phyloP scores from a whole-genome alignment of 495 filamentous ascomycete species.

The Aspergillus egyptiacus region DNA sequence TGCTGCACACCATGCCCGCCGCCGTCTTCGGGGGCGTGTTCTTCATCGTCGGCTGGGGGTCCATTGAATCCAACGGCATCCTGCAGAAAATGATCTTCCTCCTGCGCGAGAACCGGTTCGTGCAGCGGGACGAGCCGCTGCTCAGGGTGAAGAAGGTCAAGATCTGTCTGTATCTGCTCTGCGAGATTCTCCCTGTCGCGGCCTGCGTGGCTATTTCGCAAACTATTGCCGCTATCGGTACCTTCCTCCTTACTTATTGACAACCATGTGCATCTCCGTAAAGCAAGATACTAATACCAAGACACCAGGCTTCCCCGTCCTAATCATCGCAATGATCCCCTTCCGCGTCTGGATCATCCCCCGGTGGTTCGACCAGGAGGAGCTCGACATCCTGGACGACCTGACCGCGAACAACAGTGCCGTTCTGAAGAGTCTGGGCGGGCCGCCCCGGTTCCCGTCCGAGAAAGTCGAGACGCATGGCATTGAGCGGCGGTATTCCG shows the following conservation, averaged over 20 bases:
- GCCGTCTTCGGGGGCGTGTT: conserved; percentile 76
- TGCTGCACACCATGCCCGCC: conserved; percentile 72
- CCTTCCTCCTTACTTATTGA: not conserved
- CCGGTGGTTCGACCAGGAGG: conserved; percentile 52
- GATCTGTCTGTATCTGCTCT: conserved; percentile 62
- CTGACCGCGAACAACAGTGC: conserved; percentile 69
- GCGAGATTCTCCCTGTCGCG: conserved; percentile 64
- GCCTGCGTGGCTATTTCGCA: conserved; percentile 83
- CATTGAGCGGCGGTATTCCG: conserved; percentile 13
- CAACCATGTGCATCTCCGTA: not conserved
- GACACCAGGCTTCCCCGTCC: conserved; percentile 55
- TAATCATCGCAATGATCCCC: conserved; percentile 71
- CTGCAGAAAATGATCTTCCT: conserved; percentile 66
- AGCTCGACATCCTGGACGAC: conserved; percentile 62
- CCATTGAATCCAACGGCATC: conserved; percentile 66
- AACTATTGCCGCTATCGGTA: conserved; percentile 76
- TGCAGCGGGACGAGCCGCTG: conserved; percentile 54
- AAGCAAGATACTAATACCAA: no score
- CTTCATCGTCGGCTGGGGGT: conserved; percentile 77
- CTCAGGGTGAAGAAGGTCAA: conserved; percentile 44
- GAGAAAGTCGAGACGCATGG: conserved; percentile 12
- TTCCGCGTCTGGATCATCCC: conserved; percentile 60
- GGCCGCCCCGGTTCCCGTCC: conserved; percentile 44
- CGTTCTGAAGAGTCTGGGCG: conserved; percentile 63
- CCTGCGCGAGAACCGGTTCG: conserved; percentile 51